Evolutionary conservation across 208 protist genomes (phyloP).

Genomic region (Porcisia deanei): DNA sequence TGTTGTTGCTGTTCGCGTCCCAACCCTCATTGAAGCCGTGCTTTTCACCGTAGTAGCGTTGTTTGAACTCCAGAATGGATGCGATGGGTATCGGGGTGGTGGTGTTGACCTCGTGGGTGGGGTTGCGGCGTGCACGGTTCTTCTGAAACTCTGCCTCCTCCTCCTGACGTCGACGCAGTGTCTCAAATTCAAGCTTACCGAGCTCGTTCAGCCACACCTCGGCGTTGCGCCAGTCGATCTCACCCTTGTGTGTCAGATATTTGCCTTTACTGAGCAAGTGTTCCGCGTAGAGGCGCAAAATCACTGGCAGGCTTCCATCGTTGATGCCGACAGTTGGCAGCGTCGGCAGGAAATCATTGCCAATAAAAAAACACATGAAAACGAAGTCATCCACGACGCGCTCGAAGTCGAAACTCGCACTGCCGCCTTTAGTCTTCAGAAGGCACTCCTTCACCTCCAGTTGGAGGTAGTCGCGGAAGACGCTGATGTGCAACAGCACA

Average conservation of each 20-base stretch:
- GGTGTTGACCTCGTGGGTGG: conserved; percentile 61
- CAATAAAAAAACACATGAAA: conserved; percentile 97
- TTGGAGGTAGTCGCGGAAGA: conserved; percentile 96
- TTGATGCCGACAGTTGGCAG: conserved; percentile 95
- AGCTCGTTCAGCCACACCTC: conserved; percentile 78
- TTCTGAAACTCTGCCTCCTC: conserved; percentile 83
- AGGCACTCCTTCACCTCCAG: conserved; percentile 78
- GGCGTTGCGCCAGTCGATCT: conserved; percentile 73
- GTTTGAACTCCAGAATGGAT: conserved; percentile 81
- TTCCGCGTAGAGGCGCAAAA: conserved; percentile 89
- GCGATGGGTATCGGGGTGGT: conserved; percentile 34
- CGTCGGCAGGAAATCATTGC: conserved; percentile 99
- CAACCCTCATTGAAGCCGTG: conserved; percentile 78
- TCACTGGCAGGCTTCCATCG: conserved; percentile 88
- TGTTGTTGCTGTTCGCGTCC: conserved; percentile 61
- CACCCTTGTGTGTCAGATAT: conserved; percentile 78
- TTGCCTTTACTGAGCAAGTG: conserved; percentile 62
- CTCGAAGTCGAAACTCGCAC: conserved; percentile 83
- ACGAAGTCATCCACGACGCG: conserved; percentile 97
- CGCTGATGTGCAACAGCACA: conserved; percentile 90
- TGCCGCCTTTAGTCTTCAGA: conserved; percentile 6
- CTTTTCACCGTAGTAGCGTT: conserved; percentile 87
- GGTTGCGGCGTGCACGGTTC: conserved; percentile 54
- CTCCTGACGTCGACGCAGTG: conserved; percentile 60
- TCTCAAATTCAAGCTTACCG: conserved; percentile 78